Conservation (phyloP, 2,329 filamentous ascomycete species). For the Neurospora sp. region DNA sequence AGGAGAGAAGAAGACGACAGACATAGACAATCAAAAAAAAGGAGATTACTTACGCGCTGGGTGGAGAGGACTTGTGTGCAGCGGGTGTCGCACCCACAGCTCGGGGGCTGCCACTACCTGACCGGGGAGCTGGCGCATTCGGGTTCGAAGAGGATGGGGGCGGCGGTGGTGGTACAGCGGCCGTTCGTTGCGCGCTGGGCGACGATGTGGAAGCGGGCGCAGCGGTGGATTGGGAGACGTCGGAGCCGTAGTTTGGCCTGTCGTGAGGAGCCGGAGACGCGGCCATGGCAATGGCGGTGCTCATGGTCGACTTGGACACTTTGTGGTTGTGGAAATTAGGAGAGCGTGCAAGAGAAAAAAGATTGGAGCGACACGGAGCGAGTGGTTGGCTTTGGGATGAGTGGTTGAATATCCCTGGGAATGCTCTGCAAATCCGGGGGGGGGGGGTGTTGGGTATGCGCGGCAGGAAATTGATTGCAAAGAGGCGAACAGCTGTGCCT, state of each 20-base stretch:
- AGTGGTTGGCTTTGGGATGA: background rate
- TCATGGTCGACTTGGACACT: conserved; percentile 39
- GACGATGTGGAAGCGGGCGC: conserved; percentile 27
- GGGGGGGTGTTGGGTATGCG: background rate
- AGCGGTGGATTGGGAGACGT: conserved; percentile 29
- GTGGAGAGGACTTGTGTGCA: conserved; percentile 44
- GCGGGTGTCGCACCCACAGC: conserved; percentile 24
- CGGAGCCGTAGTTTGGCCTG: conserved; percentile 46
- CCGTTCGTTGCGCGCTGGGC: conserved; percentile 35
- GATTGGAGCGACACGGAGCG: background rate
- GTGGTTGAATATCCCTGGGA: background rate
- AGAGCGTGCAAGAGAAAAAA: background rate
- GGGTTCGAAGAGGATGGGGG: conserved; percentile 27
- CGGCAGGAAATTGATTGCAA: background rate
- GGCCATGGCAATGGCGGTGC: conserved; percentile 58
- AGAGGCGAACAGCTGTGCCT: background rate
- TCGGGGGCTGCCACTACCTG: conserved; percentile 46
- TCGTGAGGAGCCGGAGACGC: conserved; percentile 59
- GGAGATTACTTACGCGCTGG: conserved; percentile 44
- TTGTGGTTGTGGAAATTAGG: conserved; percentile 1
- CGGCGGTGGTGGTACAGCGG: conserved; percentile 18
- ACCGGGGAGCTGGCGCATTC: conserved; percentile 35
- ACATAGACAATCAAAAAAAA: background rate
- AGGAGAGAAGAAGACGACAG: conserved; percentile 7
- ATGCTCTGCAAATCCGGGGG: background rate